Evolutionary conservation across 164 flowering plant species (phyloP).

Genomic region (Cinnamomum micranthum): DNA sequence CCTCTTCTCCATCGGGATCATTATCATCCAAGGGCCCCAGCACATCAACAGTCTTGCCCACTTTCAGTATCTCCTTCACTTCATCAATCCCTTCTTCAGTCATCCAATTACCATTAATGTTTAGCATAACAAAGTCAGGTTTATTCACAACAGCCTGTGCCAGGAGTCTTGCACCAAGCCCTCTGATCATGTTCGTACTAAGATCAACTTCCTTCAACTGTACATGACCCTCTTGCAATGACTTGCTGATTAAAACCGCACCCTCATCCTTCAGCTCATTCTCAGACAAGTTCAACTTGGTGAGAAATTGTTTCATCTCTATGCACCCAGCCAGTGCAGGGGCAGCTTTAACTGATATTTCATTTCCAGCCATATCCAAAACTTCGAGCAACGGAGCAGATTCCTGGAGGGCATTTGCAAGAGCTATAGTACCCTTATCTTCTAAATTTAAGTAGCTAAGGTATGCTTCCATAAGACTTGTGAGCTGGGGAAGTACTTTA

Average conservation of each 20-base stretch:
- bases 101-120: conserved; percentile 66
- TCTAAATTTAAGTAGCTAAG: conserved; percentile 80
- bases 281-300: conserved; percentile 67
- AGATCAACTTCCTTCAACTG: conserved; percentile 65
- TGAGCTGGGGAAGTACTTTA: conserved; percentile 40
- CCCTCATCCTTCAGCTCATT: conserved; percentile 85
- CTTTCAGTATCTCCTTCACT: conserved; percentile 49
- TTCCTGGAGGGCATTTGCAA: conserved; percentile 53
- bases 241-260: conserved; percentile 46
- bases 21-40: conserved; percentile 86
- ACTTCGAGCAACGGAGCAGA: conserved; percentile 57
- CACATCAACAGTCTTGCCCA: conserved; percentile 32
- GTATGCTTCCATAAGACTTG: conserved; percentile 48
- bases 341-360: conserved; percentile 61
- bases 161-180: conserved; percentile 66
- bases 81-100: conserved; percentile 89
- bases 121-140: conserved; percentile 55
- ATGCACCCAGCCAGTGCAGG: conserved; percentile 55
- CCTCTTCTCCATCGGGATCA: conserved; percentile 70
- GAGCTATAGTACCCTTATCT: conserved; percentile 62
- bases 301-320: conserved; percentile 39
- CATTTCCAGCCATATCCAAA: conserved; percentile 85
- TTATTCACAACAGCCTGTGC: conserved; percentile 52
- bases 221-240: conserved; percentile 40
- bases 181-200: conserved; percentile 49